Evolutionary conservation across 2,329 filamentous ascomycete genomes (phyloP).

Genomic region (Chrysoporthe austroafricana): DNA sequence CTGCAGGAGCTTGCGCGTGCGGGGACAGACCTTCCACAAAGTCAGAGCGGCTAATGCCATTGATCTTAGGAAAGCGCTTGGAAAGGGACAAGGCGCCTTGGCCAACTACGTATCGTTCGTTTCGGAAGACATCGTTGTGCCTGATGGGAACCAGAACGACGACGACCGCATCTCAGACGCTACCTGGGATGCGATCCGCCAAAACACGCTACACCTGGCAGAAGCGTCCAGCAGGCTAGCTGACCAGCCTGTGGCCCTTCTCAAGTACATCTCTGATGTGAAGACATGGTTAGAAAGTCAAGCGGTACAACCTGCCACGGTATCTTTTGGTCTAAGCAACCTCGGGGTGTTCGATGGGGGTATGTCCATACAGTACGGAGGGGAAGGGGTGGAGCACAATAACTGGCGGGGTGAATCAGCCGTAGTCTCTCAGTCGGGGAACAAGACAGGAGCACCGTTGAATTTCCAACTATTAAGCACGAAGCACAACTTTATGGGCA

Average conservation of each 20-base stretch:
- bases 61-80: neutral
- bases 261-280: neutral
- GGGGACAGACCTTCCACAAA: neutral
- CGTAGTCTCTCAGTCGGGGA: neutral
- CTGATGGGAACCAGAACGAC: neutral
- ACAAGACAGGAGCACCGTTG: neutral
- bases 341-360: neutral
- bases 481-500: neutral
- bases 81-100: neutral
- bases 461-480: neutral
- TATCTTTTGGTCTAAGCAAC: neutral
- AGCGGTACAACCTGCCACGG: neutral
- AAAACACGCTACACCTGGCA: neutral
- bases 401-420: neutral
- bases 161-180: neutral
- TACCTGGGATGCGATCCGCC: neutral
- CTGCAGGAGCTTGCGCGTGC: neutral
- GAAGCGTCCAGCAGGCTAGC: neutral
- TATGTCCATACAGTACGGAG: neutral
- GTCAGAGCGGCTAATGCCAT: neutral
- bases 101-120: neutral
- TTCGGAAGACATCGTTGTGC: neutral
- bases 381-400: neutral
- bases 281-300: neutral
- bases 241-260: neutral